Conservation (phyloP, 495 filamentous ascomycete species). For the Aspergillus saccharolyticus region DNA sequence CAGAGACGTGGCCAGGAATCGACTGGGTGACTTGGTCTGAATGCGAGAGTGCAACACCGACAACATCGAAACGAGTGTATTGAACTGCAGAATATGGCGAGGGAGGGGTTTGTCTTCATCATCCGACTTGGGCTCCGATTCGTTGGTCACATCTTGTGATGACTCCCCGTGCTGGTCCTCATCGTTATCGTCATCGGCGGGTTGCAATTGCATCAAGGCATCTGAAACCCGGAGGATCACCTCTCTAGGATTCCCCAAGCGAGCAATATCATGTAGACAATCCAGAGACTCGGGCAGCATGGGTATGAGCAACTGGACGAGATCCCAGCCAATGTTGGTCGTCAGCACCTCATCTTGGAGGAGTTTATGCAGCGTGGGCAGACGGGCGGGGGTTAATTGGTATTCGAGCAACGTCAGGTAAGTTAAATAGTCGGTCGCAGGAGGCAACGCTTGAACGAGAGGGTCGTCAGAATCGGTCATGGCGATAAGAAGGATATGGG, state of each 20-base stretch:
- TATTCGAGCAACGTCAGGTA: constrained; percentile 86
- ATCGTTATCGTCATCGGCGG: constrained; percentile 45
- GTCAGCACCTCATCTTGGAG: constrained; percentile 81
- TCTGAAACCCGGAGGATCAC: constrained; percentile 88
- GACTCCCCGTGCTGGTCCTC: constrained; percentile 23
- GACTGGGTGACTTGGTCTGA: constrained; percentile 83
- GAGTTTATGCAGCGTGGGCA: constrained; percentile 71
- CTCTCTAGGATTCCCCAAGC: constrained; percentile 86
- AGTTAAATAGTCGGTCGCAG: constrained; percentile 74
- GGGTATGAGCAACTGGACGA: constrained; percentile 79
- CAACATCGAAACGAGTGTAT: constrained; percentile 72
- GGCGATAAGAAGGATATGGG: constrained; percentile 14
- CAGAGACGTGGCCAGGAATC: constrained; percentile 86
- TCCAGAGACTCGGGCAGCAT: constrained; percentile 64
- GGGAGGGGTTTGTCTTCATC: constrained; percentile 18
- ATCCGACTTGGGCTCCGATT: constrained; percentile 3
- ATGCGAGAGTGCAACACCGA: constrained; percentile 82
- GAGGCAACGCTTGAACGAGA: constrained; percentile 53
- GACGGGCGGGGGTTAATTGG: constrained; percentile 68
- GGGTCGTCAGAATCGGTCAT: constrained; percentile 35
- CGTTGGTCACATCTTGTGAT: constrained; percentile 1
- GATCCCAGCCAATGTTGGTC: constrained; percentile 91
- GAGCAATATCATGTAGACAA: constrained; percentile 74
- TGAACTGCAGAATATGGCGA: constrained; percentile 54
- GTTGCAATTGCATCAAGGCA: constrained; percentile 55